Evolutionary conservation across 2,329 filamentous ascomycete genomes (phyloP), one percentile per base, ranked within the genome.

Genomic region (Coniochaeta prunicola): DNA sequence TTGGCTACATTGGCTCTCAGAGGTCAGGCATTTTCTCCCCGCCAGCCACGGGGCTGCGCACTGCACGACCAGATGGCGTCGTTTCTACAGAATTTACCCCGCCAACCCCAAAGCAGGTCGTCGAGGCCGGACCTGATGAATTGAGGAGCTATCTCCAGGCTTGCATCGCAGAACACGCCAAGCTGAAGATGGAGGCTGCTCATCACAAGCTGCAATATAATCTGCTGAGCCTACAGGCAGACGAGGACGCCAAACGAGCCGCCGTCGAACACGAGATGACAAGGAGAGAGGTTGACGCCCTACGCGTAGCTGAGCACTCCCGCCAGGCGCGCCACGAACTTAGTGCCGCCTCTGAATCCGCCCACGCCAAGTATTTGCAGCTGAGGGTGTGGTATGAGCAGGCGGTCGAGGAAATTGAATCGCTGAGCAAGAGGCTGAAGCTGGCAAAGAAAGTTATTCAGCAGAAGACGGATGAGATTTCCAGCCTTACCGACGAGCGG

Each of bases 161-260:
- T 3, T 79, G 77, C 62, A 72, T 86, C 45, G 77, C 77, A 24
- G 81, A 87, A 64, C 80, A 85, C 61, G 77, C 79, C 53, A 80
- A 78, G 65, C 73, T 87, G 55, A 90, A 94, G 68, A 92, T 92
- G 77, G 89, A 92, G 60, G 87, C 89, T 17, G 90, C 92, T 33
- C 92, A 97, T 71, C 89, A 94, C 76, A 96, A 94, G 74, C 78
- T 97, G 58, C 93, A 97, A 71, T 89, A 92, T 69, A 92, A 88
- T 66, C 82, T 97, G 68, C 81, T 96, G 30, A 86, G 84, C 57
- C 86, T 97, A 64, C 91, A 96, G 68, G 92, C 90, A 58, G 86
- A 88, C 55, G 91, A 96, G 65, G 88, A 92, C 31, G 84, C 91
- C 10, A 92, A 96, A 73, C 86, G 92, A 28, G 91, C 93, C 64